These are phyloP conservation scores for Apodospora peruviana DNA, from an alignment of 495 filamentous ascomycete genomes.

Conservation along the genomic window DNA sequence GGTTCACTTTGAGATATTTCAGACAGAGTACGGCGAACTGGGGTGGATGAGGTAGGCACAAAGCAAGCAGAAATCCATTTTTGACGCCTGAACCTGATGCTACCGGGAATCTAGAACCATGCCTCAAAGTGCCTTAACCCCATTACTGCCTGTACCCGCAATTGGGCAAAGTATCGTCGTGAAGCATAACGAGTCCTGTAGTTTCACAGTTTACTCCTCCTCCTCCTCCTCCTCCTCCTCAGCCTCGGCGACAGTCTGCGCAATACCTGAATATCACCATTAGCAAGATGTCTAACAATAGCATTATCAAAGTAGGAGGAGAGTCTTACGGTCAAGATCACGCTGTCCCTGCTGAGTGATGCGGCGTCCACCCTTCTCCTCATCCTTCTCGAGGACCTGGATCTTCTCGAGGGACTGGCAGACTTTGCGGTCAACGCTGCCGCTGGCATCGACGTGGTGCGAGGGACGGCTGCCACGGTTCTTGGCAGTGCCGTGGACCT, in stretches of 20 bases:
- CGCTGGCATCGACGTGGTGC: constrained; percentile 93
- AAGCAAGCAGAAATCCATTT: constrained; percentile 31
- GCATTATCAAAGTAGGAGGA: too few species aligned
- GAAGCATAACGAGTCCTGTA: neutral
- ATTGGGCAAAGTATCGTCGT: too few species aligned
- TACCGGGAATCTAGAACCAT: constrained; percentile 30
- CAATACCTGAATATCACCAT: too few species aligned
- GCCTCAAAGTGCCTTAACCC: constrained; percentile 12
- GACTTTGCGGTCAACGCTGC: constrained; percentile 91
- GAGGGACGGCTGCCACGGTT: constrained; percentile 90
- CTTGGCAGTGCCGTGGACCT: constrained; percentile 87
- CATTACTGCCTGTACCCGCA: neutral
- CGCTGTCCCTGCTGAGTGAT: constrained; percentile 97
- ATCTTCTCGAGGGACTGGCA: constrained; percentile 98
- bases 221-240: constrained; percentile 68
- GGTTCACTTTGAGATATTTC: too few species aligned
- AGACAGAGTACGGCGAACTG: too few species aligned
- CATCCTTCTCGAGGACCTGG: constrained; percentile 90
- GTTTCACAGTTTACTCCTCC: constrained; percentile 42
- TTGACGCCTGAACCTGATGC: constrained; percentile 35
- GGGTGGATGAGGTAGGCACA: constrained; percentile 15
- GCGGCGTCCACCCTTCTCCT: constrained; percentile 93
- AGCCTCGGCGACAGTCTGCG: constrained; percentile 66
- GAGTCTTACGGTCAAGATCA: constrained; percentile 81
- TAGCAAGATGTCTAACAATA: too few species aligned